Percentiles rank a stretch among this genome's conserved stretches.
Conservation (phyloP, 2,329 filamentous ascomycete species). For the Exophiala bonariae region DNA sequence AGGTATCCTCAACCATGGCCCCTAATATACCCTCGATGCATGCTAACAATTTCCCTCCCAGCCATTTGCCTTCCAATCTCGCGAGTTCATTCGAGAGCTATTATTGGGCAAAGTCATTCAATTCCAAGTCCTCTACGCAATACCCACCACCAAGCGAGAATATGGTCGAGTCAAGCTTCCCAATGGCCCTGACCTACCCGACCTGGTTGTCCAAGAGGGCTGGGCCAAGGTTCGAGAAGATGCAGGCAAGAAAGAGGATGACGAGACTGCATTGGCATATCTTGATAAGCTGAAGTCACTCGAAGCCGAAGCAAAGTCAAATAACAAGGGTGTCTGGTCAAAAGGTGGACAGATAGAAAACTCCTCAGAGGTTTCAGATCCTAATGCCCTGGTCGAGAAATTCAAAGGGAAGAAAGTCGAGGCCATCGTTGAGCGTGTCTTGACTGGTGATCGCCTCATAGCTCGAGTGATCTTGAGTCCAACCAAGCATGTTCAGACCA, state of each 20-base stretch:
- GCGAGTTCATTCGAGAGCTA: conserved; percentile 83
- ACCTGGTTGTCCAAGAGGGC: conserved; percentile 80
- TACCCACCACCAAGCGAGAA: conserved; percentile 71
- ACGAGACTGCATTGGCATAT: conserved; percentile 67
- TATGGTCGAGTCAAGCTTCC: conserved; percentile 80
- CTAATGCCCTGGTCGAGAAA: conserved; percentile 72
- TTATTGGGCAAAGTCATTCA: conserved; percentile 84
- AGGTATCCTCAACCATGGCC: conserved; percentile 55
- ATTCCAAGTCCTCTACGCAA: conserved; percentile 82
- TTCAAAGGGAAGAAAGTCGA: conserved; percentile 85
- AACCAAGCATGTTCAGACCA: conserved; percentile 82
- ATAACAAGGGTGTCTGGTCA: conserved; percentile 80
- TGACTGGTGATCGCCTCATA: conserved; percentile 87
- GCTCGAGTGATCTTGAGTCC: conserved; percentile 78
- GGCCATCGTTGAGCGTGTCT: conserved; percentile 83
- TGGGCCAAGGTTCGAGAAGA: conserved; percentile 95
- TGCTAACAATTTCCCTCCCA: conserved; percentile 31
- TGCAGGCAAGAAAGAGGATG: conserved; percentile 86
- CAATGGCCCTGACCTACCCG: conserved; percentile 75
- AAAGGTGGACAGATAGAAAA: conserved; percentile 67
- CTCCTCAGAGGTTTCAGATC: conserved; percentile 75
- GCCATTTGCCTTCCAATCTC: conserved; percentile 88
- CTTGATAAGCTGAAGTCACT: conserved; percentile 76
- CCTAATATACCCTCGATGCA: conserved; percentile 4
- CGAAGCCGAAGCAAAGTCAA: conserved; percentile 75